phyloP scores from a whole-genome alignment of 495 filamentous ascomycete species.

The Acidomyces sp. region DNA sequence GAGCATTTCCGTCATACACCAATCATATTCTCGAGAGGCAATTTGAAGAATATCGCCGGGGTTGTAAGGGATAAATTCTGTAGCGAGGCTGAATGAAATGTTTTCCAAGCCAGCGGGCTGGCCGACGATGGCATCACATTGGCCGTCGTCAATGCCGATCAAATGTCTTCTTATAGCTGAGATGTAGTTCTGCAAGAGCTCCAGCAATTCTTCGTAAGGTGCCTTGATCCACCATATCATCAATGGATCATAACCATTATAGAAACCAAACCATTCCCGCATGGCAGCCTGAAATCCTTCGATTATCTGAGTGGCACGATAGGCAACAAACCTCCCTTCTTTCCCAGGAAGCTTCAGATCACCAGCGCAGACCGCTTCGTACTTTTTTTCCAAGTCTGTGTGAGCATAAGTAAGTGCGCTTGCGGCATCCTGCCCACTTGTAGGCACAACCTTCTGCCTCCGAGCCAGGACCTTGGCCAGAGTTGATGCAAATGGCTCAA shows the following conservation, averaged over 20 bases:
- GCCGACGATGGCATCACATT: conserved; percentile 36
- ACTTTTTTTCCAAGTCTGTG: neutral
- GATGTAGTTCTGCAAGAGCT: conserved; percentile 21
- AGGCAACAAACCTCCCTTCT: conserved; percentile 18
- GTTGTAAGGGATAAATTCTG: conserved; percentile 35
- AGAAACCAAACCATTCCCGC: conserved; percentile 33
- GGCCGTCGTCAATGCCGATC: conserved; percentile 30
- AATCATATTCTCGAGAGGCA: conserved; percentile 32
- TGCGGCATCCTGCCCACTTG: neutral
- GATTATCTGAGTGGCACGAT: conserved; percentile 30
- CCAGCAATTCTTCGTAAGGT: conserved; percentile 28
- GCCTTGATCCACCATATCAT: conserved; percentile 39
- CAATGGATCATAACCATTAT: conserved; percentile 35
- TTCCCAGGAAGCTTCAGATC: neutral
- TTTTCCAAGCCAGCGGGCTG: conserved; percentile 37
- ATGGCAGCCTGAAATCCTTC: conserved; percentile 28
- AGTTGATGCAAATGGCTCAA: neutral
- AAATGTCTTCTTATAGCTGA: conserved; percentile 27
- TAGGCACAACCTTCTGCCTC: neutral
- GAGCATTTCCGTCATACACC: conserved; percentile 34
- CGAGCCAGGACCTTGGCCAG: neutral
- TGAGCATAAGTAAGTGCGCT: neutral
- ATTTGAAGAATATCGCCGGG: conserved; percentile 40
- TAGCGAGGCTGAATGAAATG: conserved; percentile 31
- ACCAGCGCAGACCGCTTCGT: neutral